Evolutionary conservation across 306 rosid genomes (phyloP), one percentile per base, ranked within the genome.

Genomic region (Acacia acuminata): DNA sequence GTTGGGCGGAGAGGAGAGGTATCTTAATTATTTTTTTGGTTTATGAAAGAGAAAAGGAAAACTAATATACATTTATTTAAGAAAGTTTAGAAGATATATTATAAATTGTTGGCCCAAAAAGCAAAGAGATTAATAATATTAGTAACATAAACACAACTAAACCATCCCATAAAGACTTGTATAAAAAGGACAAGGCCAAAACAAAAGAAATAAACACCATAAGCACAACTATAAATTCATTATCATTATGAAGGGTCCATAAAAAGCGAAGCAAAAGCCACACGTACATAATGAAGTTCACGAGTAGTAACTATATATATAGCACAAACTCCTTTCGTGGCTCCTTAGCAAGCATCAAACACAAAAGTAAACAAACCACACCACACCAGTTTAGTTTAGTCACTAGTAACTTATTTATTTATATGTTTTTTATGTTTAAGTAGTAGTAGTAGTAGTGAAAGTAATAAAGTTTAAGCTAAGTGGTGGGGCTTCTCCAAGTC

Each of bases 401-500:
- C 34, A 71, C 55, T 13, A 42, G 20, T 2, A 71, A 8, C 36
- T 71, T 71, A 24, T 44, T 71, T 44, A 71, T 43, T 10, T n/a
- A 8, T 69, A 19, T n/a, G 11, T 43, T 16, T 3, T 50, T 14
- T 50, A 10, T 20, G 24, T 15, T 24, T 45, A 16, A 27, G 15
- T 25, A 27, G 15, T 25, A 14, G 10, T 7, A 6, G 10, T 6
- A 20, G 17, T 14, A 9, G 42, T 17, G 3, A 56, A 8, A n/a
- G 0, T 55, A 55, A 2, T 1, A n/a, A 36, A 17, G 16, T 9
- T 14, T 10, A 12, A 22, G 43, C 12, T n/a, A 40, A 82, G 24
- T 34, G 36, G 87, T 88, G 84, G 32, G 98, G 99, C 91, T 91
- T 96, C 94, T 96, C 99, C 83, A 89, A 82, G 87, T 96, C 99